Conservation (phyloP, 1,139 yeast genomes). For the Candida mesenterica region DNA sequence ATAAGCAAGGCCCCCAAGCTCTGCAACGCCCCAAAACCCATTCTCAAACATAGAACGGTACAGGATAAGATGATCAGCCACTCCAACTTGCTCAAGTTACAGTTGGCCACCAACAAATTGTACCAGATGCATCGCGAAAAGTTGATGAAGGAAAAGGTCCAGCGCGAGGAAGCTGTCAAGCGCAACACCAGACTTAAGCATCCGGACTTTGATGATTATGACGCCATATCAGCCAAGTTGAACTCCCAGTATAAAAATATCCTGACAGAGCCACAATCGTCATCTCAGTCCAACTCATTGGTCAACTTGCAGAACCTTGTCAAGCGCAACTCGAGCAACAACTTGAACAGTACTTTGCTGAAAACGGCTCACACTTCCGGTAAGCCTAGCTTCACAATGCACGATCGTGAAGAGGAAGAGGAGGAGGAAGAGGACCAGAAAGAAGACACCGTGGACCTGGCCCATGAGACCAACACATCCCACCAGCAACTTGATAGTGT, state of each 20-base stretch:
- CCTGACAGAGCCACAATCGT: conserved; percentile 13
- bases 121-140: conserved; percentile 28
- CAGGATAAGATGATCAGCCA: conserved; percentile 70
- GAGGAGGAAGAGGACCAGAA: not conserved
- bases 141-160: conserved; percentile 18
- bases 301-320: conserved; percentile 16
- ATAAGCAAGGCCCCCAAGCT: conserved; percentile 24
- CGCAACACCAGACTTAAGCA: conserved; percentile 19
- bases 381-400: conserved; percentile 5
- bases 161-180: conserved; percentile 8
- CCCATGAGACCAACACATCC: not conserved
- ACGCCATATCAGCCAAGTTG: conserved; percentile 56
- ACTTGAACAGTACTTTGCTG: conserved; percentile 5
- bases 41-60: conserved; percentile 76
- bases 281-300: conserved; percentile 18
- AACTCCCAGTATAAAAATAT: conserved; percentile 51
- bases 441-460: not conserved
- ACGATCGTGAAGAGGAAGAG: conserved; percentile 5
- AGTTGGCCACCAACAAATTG: conserved; percentile 41
- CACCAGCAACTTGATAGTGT: too few relatives aligned
- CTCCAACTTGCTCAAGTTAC: conserved; percentile 48
- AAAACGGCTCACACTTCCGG: not conserved
- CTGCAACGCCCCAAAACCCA: conserved; percentile 57
- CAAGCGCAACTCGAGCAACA: conserved; percentile 10
- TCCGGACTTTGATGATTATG: conserved; percentile 54